Evolutionary conservation across 2,329 filamentous ascomycete species (phyloP).

Genomic region (Botrytis paeoniae): DNA sequence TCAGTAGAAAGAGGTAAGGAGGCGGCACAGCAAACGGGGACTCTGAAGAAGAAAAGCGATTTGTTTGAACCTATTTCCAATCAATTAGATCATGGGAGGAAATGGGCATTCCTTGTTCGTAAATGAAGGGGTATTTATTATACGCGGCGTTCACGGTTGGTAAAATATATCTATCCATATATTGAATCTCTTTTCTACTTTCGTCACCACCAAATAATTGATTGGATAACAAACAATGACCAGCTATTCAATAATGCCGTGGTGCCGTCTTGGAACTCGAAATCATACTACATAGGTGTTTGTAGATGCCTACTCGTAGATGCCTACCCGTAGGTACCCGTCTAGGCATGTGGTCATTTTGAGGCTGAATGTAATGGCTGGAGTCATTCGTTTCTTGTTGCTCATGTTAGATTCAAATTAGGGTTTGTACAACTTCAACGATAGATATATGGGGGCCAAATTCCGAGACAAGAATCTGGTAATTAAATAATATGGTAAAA

Average conservation of each 20-base stretch:
- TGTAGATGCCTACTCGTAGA: slow-evolving; percentile 1
- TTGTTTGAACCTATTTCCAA: neutral
- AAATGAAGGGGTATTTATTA: neutral
- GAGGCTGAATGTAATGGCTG: neutral
- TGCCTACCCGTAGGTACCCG: neutral
- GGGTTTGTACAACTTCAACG: neutral
- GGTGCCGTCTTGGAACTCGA: neutral
- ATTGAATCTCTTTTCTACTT: neutral
- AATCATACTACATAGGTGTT: neutral
- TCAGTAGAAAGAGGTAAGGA: neutral
- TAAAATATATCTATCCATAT: neutral
- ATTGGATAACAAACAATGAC: neutral
- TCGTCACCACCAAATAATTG: neutral
- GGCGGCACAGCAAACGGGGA: neutral
- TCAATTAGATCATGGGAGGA: neutral
- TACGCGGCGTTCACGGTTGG: neutral
- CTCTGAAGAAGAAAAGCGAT: neutral
- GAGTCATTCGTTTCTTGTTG: neutral
- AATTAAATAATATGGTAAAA: neutral
- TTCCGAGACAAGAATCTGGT: neutral
- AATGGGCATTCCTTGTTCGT: neutral
- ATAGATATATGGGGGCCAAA: neutral
- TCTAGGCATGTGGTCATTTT: neutral
- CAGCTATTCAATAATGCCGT: neutral
- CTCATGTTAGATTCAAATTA: neutral